Percentiles rank a stretch among this genome's conserved stretches.
Evolutionary conservation across 768 basidiomycete species (phyloP).

Genomic region (Cantharellus cinnabarinus): DNA sequence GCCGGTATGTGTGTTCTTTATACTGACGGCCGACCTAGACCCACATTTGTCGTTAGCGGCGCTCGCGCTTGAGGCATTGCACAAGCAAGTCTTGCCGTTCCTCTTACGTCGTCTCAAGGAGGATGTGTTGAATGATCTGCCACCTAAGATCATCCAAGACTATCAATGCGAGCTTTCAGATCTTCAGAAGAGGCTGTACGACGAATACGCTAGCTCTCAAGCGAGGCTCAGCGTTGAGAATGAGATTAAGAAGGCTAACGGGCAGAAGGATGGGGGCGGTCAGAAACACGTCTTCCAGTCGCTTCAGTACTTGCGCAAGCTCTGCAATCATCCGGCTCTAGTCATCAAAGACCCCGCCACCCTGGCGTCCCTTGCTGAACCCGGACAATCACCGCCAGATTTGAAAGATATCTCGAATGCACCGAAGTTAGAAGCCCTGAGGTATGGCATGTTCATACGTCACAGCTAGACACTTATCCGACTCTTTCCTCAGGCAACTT

Average conservation of each 20-base stretch:
- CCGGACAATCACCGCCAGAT: constrained; percentile 15
- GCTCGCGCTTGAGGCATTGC: constrained; percentile 81
- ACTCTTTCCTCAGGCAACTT: constrained; percentile 46
- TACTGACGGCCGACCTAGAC: neutral
- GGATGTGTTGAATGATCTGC: constrained; percentile 85
- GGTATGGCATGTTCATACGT: constrained; percentile 28
- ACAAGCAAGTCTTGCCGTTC: constrained; percentile 99
- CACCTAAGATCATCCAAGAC: constrained; percentile 98
- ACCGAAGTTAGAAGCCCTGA: constrained; percentile 78
- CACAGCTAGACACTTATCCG: neutral
- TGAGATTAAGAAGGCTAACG: constrained; percentile 26
- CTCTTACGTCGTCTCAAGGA: constrained; percentile 89
- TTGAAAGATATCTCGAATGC: constrained; percentile 76
- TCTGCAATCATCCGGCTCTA: constrained; percentile 92
- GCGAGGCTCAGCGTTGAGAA: constrained; percentile 44
- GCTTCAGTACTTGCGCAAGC: constrained; percentile 85
- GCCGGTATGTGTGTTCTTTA: constrained; percentile 41
- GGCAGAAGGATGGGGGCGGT: constrained; percentile 11
- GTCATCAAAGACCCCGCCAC: constrained; percentile 59
- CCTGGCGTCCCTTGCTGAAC: constrained; percentile 33
- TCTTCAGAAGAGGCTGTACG: constrained; percentile 82
- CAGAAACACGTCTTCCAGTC: constrained; percentile 94
- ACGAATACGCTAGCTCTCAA: constrained; percentile 73
- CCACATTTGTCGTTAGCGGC: constrained; percentile 36
- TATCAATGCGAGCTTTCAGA: constrained; percentile 97